Conservation (phyloP, 768 basidiomycete species). For the Tremella fuciformis region DNA sequence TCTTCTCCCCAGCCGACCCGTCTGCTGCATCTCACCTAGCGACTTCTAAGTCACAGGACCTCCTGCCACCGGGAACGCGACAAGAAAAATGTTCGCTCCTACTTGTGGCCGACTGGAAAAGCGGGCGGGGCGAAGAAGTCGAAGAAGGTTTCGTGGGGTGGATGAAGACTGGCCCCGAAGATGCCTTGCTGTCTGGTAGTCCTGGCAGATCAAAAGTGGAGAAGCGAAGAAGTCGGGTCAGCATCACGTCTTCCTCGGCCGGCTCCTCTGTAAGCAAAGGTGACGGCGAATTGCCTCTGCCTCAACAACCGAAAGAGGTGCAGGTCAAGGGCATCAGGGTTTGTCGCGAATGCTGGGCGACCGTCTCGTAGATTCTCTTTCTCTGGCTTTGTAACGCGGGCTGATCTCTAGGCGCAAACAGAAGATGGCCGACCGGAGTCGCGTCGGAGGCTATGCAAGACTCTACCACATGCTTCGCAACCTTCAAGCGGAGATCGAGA, state of each 20-base stretch:
- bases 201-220: conserved; percentile 29
- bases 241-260: conserved; percentile 11
- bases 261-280: not conserved
- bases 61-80: conserved; percentile 43
- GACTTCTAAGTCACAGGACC: conserved; percentile 6
- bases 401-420: conserved; percentile 65
- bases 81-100: conserved; percentile 45
- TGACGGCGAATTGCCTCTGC: conserved; percentile 62
- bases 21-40: conserved; percentile 11
- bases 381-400: not conserved
- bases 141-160: conserved; percentile 53
- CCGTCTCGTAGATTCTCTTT: conserved; percentile 64
- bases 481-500: conserved; percentile 87
- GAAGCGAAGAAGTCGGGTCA: conserved; percentile 20
- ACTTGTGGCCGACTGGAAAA: conserved; percentile 70
- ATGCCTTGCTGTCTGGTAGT: conserved; percentile 18
- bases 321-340: conserved; percentile 76
- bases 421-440: conserved; percentile 64
- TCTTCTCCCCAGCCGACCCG: conserved; percentile 30
- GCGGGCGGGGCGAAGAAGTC: conserved; percentile 77
- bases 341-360: conserved; percentile 76
- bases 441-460: conserved; percentile 63
- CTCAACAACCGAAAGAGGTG: conserved; percentile 58
- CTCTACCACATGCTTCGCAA: conserved; percentile 72
- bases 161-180: conserved; percentile 38